Percentiles rank a stretch among this genome's conserved stretches.
phyloP scores from a whole-genome alignment of 805 yeast species.

The Saturnispora serradocipensis region DNA sequence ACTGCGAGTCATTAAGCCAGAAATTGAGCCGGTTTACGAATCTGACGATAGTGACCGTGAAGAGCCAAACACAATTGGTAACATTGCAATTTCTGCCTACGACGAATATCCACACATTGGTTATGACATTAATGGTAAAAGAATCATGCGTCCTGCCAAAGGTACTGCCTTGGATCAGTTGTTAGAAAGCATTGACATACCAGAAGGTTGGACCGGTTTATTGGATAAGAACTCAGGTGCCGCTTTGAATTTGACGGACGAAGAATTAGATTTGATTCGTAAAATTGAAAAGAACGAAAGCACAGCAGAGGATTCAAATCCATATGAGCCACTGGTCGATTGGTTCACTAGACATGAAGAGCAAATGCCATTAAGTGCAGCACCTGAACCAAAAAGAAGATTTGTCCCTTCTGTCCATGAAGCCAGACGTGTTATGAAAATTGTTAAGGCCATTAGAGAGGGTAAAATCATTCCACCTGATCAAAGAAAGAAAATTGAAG shows the following conservation, averaged over 20 bases:
- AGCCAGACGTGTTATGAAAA: constrained; percentile 92
- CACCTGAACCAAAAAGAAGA: constrained; percentile 95
- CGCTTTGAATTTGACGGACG: constrained; percentile 70
- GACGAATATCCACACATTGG: constrained; percentile 98
- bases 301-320: constrained; percentile 71
- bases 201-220: constrained; percentile 98
- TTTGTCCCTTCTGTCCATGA: constrained; percentile 95
- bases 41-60: constrained; percentile 89
- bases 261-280: constrained; percentile 81
- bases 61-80: constrained; percentile 78
- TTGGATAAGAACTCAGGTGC: constrained; percentile 84
- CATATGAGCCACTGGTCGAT: constrained; percentile 89
- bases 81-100: constrained; percentile 85
- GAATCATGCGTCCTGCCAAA: constrained; percentile 98
- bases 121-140: constrained; percentile 91
- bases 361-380: constrained; percentile 84
- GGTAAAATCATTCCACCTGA: constrained; percentile 83
- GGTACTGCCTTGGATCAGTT: constrained; percentile 90
- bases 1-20: constrained; percentile 73
- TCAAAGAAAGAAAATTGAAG: constrained; percentile 40
- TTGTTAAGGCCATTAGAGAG: constrained; percentile 91
- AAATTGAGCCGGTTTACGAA: constrained; percentile 90
- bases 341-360: constrained; percentile 88
- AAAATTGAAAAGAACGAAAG: constrained; percentile 79
- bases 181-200: constrained; percentile 83